Base-by-base conservation (phyloP, 768 basidiomycete species). In the Termitomyces sp. region DNA sequence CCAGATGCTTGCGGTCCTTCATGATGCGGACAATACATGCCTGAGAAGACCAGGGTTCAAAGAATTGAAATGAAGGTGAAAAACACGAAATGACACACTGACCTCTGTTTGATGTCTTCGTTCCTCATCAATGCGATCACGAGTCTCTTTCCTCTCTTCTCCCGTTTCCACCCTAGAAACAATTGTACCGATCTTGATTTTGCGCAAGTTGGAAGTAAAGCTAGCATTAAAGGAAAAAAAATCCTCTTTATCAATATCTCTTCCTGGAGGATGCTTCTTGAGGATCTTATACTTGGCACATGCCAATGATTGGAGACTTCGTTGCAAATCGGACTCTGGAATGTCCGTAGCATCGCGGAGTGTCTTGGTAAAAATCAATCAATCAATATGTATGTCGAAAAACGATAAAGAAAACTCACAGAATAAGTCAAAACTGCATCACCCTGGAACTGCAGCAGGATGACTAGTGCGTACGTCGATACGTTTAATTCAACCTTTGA, bases 21-120 rank as follows among this genome's bases (percentile, higher is more conserved):
- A 99, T 98, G 29, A 98, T 86, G 32, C 97, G 87, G 26, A 99
- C 97, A 61, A 98, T 89, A 67, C 93, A 98, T 1, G 97, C 97
- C 95, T 99, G 41, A 48, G n/a, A 46, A 50, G 22, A 34, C 43
- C 50, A 49, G 37, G 58, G 22, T 18, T 47, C 34, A 61, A 44
- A 59, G 18, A 43, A 36, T 13, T 18, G 43, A 32, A 43, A 36
- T 13, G 20, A 44, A 39, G 41, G 24, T 13, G 31, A 29, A 39
- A 10, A 34, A 36, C 26, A 41, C 72, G 83, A 5, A 16, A 36
- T n/a, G 27, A 20, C 32, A 31, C 10, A 46, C 44, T 53, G 59
- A 93, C 96, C 76, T 98, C 96, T 46, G 86, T 90, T 71, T 95
- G 87, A 71, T 94, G 86, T 61, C 80, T 85, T 46, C 97, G 77